Percentiles rank a stretch among this genome's conserved stretches.
Conservation (phyloP, 202 grass and related monocot species). For the Zoysia matrella region DNA sequence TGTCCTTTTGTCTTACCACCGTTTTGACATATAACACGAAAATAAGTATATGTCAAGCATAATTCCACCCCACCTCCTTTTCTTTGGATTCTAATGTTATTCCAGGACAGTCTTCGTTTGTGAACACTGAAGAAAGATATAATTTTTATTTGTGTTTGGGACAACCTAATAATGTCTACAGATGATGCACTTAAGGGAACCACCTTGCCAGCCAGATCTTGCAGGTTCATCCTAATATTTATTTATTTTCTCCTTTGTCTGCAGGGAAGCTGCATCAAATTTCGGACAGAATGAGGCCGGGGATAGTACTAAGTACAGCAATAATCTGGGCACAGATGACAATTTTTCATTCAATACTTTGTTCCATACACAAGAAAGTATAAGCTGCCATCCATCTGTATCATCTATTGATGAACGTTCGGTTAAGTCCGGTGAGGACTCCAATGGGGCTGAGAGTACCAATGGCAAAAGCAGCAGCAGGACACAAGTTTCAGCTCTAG, state of each 20-base stretch:
- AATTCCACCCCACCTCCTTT: no score
- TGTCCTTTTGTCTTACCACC: constrained; percentile 3
- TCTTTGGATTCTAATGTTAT: not conserved
- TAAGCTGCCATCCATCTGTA: constrained; percentile 12
- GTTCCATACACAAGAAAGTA: constrained; percentile 20
- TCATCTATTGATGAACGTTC: constrained; percentile 42
- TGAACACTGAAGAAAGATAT: not conserved
- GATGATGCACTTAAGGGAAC: constrained; percentile 10
- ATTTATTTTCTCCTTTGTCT: not conserved
- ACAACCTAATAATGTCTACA: constrained; percentile 5
- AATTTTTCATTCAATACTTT: constrained; percentile 35
- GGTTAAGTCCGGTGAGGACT: constrained; percentile 52
- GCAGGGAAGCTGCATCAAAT: constrained; percentile 47
- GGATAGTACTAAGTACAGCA: constrained; percentile 15
- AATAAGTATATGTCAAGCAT: not conserved
- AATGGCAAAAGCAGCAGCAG: constrained; percentile 41
- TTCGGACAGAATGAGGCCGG: constrained; percentile 4
- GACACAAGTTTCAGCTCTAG: not conserved
- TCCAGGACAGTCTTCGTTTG: not conserved
- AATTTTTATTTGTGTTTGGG: constrained; percentile 1
- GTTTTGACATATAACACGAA: not conserved
- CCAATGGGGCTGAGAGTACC: constrained; percentile 51
- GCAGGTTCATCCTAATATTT: not conserved
- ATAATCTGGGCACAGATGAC: not conserved
- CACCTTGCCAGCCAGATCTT: not conserved